Evolutionary conservation across 495 filamentous ascomycete genomes (phyloP), one percentile per base, ranked within the genome.

Genomic region (Lasiosphaeris hirsuta): DNA sequence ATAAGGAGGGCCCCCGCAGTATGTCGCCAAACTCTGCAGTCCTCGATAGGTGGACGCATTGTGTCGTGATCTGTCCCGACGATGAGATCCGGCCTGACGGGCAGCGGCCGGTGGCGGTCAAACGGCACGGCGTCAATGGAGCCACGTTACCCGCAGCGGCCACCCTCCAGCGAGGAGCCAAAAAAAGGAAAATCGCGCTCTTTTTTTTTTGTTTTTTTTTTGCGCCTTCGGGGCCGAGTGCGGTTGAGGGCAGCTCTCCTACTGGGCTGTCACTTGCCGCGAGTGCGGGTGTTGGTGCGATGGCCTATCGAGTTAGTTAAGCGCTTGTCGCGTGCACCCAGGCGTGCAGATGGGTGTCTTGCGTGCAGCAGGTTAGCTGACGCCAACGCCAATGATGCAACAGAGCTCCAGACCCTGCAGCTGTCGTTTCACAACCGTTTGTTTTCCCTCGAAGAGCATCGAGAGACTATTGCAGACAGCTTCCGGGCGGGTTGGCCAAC

Each of bases 241-340:
- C 30, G 39, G 56, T 37, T 13, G 23, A 51, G 41, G 23, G 23
- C 30, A 14, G 40, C 38, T 54, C 14, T 37, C 23, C 33, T 30
- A 44, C 41, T 44, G 51, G 53, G 10, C 30, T 45, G 43, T 30
- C 49, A n/a, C 48, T 39, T 44, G 40, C 14, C 30, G 48, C 37
- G 34, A 18, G 23, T 46, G 56, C 18, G n/a, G 56, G 41, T 15
- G 11, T 14, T 36, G 33, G 11, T 13, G 11, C 30, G 34, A 5
- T 14, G 13, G 38, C 34, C 46, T 35, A 39, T 19, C 40, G 57
- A 23, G 50, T 34, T 9, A 19, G 7, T 19, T 60, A 62, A 62
- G 63, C 59, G 57, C 58, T 49, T 49, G 44, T 60, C 45, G 57
- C 45, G 53, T 56, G 54, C 61, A 60, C 53, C 33, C 38, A 51